phyloP scores from a whole-genome alignment of 495 filamentous ascomycete species.

The Hypoxylon fragiforme region DNA sequence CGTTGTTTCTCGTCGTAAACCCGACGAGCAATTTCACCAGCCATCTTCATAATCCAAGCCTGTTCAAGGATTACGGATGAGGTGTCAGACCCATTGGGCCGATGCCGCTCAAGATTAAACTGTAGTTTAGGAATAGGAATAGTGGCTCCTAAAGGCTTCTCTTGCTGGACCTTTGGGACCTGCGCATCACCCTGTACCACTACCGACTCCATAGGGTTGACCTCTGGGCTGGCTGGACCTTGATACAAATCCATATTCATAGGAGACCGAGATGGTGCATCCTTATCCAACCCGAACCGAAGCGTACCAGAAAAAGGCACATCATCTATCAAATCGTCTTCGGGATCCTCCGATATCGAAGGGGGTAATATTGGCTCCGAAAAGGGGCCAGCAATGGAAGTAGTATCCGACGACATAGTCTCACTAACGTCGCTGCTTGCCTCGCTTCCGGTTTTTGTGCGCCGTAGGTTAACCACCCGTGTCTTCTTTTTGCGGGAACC shows the following conservation, averaged over 20 bases:
- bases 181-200: constrained; percentile 21
- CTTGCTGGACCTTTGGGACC: constrained; percentile 18
- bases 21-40: constrained; percentile 82
- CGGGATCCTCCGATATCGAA: constrained; percentile 55
- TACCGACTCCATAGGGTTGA: constrained; percentile 7
- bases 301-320: constrained; percentile 46
- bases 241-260: constrained; percentile 35
- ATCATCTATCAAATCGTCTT: constrained; percentile 56
- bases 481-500: constrained; percentile 80
- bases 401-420: constrained; percentile 40
- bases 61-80: constrained; percentile 73
- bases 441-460: constrained; percentile 61
- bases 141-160: constrained; percentile 42
- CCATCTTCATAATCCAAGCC: constrained; percentile 89
- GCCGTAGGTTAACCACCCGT: constrained; percentile 88
- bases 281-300: constrained; percentile 42
- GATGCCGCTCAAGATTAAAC: constrained; percentile 37
- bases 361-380: constrained; percentile 54
- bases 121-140: constrained; percentile 39
- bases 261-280: constrained; percentile 35
- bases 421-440: constrained; percentile 52
- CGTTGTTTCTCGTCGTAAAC: constrained; percentile 69
- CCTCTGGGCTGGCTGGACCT: constrained; percentile 17
- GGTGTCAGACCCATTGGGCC: constrained; percentile 41
- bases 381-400: constrained; percentile 43